phyloP scores from a whole-genome alignment of 441 rosid species.

The Biscutella auriculata region DNA sequence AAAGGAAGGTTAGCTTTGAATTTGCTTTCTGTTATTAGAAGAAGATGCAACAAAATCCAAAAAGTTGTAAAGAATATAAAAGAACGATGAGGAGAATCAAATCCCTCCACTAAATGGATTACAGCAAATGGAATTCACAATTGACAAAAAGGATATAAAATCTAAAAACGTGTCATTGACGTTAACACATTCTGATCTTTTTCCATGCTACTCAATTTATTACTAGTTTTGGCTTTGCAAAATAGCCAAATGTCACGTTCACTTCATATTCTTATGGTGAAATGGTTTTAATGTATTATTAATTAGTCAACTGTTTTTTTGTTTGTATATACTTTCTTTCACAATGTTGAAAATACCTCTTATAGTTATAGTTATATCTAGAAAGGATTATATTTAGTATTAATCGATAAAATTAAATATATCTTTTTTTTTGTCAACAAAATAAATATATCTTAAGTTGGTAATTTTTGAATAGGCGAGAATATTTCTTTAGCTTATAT shows the following conservation, averaged over 20 bases:
- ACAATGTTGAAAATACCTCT: background rate
- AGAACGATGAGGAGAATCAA: conserved; percentile 2
- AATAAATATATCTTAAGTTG: too few relatives aligned
- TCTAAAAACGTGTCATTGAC: conserved; percentile 5
- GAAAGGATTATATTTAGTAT: too few relatives aligned
- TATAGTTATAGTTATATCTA: too few relatives aligned
- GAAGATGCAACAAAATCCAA: conserved; percentile 5
- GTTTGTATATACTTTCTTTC: background rate
- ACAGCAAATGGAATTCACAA: background rate
- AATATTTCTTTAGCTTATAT: too few relatives aligned
- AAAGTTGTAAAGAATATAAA: background rate
- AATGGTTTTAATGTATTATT: background rate
- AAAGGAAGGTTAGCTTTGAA: background rate
- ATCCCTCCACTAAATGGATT: background rate
- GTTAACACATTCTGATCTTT: background rate
- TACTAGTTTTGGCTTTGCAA: conserved; percentile 1
- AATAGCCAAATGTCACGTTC: conserved; percentile 8
- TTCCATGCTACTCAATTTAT: background rate
- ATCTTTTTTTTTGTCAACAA: too few relatives aligned
- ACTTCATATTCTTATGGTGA: background rate
- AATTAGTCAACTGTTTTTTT: background rate
- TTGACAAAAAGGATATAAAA: conserved; percentile 1
- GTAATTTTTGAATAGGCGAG: too few relatives aligned
- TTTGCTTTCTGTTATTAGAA: background rate
- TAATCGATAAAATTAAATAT: too few relatives aligned